Conservation (phyloP, 371 early-diverging fungal species). For the Mortierella sp. region DNA sequence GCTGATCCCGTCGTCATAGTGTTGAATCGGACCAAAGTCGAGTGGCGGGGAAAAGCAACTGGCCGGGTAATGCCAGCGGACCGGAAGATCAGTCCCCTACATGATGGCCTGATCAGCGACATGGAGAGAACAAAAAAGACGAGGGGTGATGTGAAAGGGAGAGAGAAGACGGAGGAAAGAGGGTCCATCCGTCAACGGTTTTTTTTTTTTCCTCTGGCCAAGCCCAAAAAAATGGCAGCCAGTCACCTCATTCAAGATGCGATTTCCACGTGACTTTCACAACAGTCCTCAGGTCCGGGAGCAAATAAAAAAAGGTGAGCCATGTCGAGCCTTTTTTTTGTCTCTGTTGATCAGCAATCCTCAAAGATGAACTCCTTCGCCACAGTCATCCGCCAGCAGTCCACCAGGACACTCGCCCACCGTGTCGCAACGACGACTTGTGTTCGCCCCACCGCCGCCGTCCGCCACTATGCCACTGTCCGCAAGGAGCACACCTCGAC, state of each 20-base stretch:
- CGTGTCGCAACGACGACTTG: slow-evolving; percentile 9
- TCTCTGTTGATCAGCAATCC: slow-evolving; percentile 17
- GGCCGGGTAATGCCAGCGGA: neutral
- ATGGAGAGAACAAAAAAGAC: neutral
- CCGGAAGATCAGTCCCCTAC: slow-evolving; percentile 9
- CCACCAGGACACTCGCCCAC: slow-evolving; percentile 15
- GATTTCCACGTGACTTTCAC: neutral
- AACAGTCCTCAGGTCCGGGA: neutral
- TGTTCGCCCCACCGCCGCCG: slow-evolving; percentile 23
- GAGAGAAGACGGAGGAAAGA: slow-evolving; percentile 3
- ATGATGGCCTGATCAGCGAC: slow-evolving; percentile 32
- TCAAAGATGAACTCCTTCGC: slow-evolving; percentile 33
- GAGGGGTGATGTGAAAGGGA: neutral
- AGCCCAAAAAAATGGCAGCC: neutral
- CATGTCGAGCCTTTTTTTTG: slow-evolving; percentile 10
- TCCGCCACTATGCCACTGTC: slow-evolving; percentile 49
- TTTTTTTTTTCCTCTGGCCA: neutral
- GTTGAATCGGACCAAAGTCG: neutral
- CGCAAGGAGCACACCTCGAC: slow-evolving; percentile 49
- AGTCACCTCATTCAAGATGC: neutral
- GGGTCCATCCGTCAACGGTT: neutral
- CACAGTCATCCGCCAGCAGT: slow-evolving; percentile 33
- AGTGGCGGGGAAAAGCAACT: neutral
- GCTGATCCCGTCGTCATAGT: neutral
- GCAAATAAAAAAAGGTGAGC: neutral